phyloP scores from a whole-genome alignment of 768 basidiomycete species.

The Auricularia auricula-judae region DNA sequence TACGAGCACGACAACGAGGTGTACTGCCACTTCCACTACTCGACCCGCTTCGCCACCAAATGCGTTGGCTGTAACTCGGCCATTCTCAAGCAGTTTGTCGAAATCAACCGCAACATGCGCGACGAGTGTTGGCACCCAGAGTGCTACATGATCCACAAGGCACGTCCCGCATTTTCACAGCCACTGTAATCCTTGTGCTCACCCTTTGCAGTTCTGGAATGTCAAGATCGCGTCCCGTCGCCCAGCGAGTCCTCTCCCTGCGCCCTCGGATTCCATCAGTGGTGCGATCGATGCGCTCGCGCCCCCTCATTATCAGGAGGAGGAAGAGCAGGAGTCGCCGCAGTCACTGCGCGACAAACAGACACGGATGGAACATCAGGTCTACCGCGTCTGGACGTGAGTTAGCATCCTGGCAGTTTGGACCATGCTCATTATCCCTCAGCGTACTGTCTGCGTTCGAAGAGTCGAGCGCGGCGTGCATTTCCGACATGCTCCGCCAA shows the following conservation, averaged over 20 bases:
- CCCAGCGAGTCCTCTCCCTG: slow-evolving; percentile 44
- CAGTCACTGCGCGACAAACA: slow-evolving; percentile 80
- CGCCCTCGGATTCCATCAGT: slow-evolving; percentile 11
- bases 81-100: slow-evolving; percentile 98
- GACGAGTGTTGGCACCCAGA: slow-evolving; percentile 99
- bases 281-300: not conserved
- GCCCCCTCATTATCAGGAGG: slow-evolving; percentile 42
- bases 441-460: slow-evolving; percentile 95
- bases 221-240: slow-evolving; percentile 70
- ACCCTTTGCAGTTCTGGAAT: slow-evolving; percentile 72
- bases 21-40: slow-evolving; percentile 98
- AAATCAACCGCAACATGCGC: slow-evolving; percentile 95
- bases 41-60: slow-evolving; percentile 95
- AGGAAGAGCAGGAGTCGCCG: slow-evolving; percentile 74
- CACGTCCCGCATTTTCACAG: slow-evolving; percentile 32
- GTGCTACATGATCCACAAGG: slow-evolving; percentile 98
- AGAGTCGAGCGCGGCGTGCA: slow-evolving; percentile 98
- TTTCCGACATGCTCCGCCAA: slow-evolving; percentile 95
- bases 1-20: slow-evolving; percentile 98
- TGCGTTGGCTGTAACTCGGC: slow-evolving; percentile 96
- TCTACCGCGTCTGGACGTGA: slow-evolving; percentile 98
- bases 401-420: slow-evolving; percentile 21
- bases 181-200: not conserved
- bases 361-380: slow-evolving; percentile 89
- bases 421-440: not conserved